These are phyloP conservation scores for Penicillium concentricum DNA, from an alignment of 2,329 filamentous ascomycete genomes.

Conservation along the genomic window DNA sequence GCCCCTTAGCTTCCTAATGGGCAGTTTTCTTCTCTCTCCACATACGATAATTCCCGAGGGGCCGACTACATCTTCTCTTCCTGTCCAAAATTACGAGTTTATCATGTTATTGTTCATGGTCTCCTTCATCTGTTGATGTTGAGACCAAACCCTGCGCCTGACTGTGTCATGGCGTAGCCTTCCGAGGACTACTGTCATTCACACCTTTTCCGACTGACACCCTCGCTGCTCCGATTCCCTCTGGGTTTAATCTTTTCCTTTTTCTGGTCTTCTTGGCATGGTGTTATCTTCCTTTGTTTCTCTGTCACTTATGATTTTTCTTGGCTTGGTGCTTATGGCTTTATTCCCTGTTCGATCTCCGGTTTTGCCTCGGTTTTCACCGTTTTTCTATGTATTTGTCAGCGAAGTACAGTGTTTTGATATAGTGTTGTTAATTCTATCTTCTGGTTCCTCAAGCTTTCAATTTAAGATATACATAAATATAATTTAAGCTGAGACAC, in stretches of 20 bases:
- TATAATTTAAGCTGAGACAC: neutral
- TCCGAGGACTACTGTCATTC: slow-evolving; percentile 7
- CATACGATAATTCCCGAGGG: slow-evolving; percentile 8
- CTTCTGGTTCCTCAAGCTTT: neutral
- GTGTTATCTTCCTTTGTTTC: slow-evolving; percentile 20
- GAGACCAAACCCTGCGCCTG: slow-evolving; percentile 11
- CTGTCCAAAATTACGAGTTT: slow-evolving; percentile 33
- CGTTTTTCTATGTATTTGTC: slow-evolving; percentile 13
- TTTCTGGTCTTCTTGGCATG: slow-evolving; percentile 21
- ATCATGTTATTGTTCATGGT: slow-evolving; percentile 26
- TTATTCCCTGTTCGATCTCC: slow-evolving; percentile 21
- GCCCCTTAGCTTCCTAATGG: slow-evolving; percentile 12
- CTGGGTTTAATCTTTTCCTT: slow-evolving; percentile 20
- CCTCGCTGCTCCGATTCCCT: slow-evolving; percentile 15
- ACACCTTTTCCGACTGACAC: slow-evolving; percentile 5
- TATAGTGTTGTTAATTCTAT: slow-evolving; percentile 18
- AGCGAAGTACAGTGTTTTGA: slow-evolving; percentile 16
- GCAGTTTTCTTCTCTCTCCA: slow-evolving; percentile 14
- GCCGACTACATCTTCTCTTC: slow-evolving; percentile 23
- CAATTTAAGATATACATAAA: neutral
- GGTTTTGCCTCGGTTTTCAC: slow-evolving; percentile 7
- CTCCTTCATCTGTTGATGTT: slow-evolving; percentile 20
- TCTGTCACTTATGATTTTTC: slow-evolving; percentile 20
- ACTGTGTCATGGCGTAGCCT: neutral
- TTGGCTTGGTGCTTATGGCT: slow-evolving; percentile 23